Base-by-base conservation (phyloP, 495 filamentous ascomycete species). In the Xylaria scruposa region DNA sequence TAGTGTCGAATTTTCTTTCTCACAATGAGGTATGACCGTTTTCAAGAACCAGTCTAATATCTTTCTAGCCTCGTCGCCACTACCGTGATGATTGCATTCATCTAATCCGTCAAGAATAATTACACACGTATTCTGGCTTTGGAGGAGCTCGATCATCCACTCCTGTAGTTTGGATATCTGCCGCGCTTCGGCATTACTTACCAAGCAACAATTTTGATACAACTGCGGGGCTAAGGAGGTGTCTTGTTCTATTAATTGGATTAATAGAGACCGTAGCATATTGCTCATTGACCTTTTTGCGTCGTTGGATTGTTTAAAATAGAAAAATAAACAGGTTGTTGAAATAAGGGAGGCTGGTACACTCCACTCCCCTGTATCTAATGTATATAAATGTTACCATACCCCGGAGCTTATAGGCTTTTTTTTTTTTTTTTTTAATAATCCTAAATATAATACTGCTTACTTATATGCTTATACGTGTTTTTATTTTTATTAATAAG, bases 81-180 rank as follows among this genome's bases (percentile, higher is more conserved):
- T 51, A n/a, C 53, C 46, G 24, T 56, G 29, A 3, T 47, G 29
- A 65, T 60, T 24, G 33, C 69, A 71, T 29, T 71, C 69, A 31
- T 71, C 69, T 21, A 71, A 44, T 19, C 69, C 69, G 21, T 71
- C 69, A 26, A 71, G 69, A 6, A 71, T 21, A 31, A 71, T 40
- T 6, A 33, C 51, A 65, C 24, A 62, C 12, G 8, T 29, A 0
- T 8, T 64, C 17, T 53, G 40, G 51, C 29, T 60, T 38, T 44
- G 58, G 4, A 31, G 51, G 2, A 65, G 46, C 26, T 42, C 40
- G 24, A 33, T 21, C 29, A 21, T 7, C 54, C 54, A 58, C 6
- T 4, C 13, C 29, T 58, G 10, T 17, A 58, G 54, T 13, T 7
- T 31, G 13, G 24, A 33, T 1, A 58, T 2, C 33, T 33, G 54